Conservation (phyloP, 371 early-diverging fungal species). For the Dipsacomyces acuminosporus region DNA sequence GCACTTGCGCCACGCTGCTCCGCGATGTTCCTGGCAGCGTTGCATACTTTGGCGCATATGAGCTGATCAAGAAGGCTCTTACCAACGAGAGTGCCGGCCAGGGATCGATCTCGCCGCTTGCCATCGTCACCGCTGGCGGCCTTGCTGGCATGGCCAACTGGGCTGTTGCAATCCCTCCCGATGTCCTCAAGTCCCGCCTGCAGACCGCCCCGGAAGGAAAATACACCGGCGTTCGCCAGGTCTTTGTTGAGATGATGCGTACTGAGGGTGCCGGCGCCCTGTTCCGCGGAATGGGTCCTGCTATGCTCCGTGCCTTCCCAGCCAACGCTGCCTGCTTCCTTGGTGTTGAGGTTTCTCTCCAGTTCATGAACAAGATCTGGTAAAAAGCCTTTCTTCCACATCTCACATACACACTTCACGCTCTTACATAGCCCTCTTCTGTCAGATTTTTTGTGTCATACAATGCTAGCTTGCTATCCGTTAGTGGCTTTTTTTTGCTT, state of each 20-base stretch:
- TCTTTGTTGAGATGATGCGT: conserved; percentile 75
- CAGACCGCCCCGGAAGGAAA: conserved; percentile 94
- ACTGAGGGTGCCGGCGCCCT: conserved; percentile 88
- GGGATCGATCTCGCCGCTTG: conserved; percentile 62
- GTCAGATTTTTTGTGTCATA: no score
- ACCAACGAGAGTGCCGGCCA: conserved; percentile 68
- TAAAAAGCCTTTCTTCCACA: conserved; percentile 17
- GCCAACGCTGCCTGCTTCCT: conserved; percentile 86
- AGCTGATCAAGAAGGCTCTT: conserved; percentile 75
- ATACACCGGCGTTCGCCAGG: conserved; percentile 75
- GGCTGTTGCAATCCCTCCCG: conserved; percentile 72
- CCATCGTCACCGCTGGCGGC: conserved; percentile 94
- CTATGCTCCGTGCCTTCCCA: conserved; percentile 92
- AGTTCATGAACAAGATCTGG: conserved; percentile 63
- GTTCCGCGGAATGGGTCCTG: conserved; percentile 95
- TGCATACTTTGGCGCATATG: conserved; percentile 97
- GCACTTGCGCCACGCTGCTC: conserved; percentile 89
- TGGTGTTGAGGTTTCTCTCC: conserved; percentile 63
- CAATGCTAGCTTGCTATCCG: no score
- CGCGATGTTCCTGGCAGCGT: conserved; percentile 94
- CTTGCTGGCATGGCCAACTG: conserved; percentile 56
- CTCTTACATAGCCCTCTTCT: no score
- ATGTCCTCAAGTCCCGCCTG: conserved; percentile 95
- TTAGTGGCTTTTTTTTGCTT: no score
- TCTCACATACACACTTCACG: background rate